phyloP scores from a whole-genome alignment of 768 basidiomycete genomes.

The Boletus edulis region DNA sequence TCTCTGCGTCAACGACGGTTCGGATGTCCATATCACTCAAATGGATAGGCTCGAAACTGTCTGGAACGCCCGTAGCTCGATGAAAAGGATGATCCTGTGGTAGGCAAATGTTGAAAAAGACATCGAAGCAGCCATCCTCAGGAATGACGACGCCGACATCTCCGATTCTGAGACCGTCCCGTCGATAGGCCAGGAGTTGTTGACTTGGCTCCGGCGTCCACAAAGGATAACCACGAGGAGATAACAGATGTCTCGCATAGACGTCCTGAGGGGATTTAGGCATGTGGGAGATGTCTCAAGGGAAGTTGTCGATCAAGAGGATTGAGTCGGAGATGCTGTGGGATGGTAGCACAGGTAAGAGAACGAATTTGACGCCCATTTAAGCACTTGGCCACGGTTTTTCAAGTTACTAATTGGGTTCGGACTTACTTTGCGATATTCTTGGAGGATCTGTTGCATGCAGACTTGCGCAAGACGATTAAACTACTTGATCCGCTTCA shows the following conservation, averaged over 20 bases:
- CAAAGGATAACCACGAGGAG: conserved; percentile 28
- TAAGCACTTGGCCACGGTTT: background rate
- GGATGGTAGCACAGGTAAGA: background rate
- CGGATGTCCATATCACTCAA: conserved; percentile 5
- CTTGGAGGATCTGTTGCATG: no score
- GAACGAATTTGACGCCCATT: background rate
- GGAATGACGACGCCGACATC: conserved; percentile 32
- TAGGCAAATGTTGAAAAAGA: conserved; percentile 23
- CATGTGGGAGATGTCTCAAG: background rate
- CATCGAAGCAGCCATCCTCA: background rate
- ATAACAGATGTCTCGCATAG: conserved; percentile 15
- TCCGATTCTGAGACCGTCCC: conserved; percentile 30
- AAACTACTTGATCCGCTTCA: no score
- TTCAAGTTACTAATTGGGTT: no score
- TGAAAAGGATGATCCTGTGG: conserved; percentile 28
- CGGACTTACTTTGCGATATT: no score
- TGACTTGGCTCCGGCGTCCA: conserved; percentile 31
- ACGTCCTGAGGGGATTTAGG: conserved; percentile 8
- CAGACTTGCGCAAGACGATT: no score
- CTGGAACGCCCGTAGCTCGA: conserved; percentile 22
- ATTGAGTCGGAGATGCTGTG: background rate
- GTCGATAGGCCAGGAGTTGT: conserved; percentile 20
- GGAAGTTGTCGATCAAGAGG: background rate
- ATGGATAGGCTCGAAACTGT: conserved; percentile 21
- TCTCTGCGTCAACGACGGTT: background rate